Percentiles rank a stretch among this genome's conserved stretches.
Conservation (phyloP, 2,329 filamentous ascomycete genomes). For the Grosmannia penicillata region DNA sequence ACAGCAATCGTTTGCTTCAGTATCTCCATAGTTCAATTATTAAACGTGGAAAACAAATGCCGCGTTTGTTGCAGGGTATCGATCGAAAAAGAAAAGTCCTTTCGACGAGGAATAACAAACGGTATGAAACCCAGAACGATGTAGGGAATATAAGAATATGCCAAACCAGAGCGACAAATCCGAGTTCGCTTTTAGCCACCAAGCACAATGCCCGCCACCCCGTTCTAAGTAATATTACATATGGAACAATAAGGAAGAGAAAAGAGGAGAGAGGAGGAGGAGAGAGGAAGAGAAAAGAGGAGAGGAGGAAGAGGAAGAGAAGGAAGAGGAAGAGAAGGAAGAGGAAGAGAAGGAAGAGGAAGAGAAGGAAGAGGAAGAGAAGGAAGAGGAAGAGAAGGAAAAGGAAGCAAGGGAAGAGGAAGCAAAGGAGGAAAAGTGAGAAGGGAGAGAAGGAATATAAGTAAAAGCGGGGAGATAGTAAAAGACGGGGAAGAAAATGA, state of each 20-base stretch:
- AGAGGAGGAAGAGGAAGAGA: neutral
- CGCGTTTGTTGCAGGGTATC: neutral
- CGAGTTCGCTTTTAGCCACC: too few relatives aligned
- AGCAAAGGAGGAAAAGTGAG: neutral
- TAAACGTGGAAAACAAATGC: neutral
- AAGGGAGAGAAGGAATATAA: neutral
- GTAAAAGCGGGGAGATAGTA: neutral
- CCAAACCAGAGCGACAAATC: too few relatives aligned
- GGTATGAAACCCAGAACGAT: too few relatives aligned
- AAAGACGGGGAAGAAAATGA: neutral
- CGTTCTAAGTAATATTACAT: too few relatives aligned
- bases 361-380: neutral
- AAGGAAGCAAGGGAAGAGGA: neutral
- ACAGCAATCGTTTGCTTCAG: too few relatives aligned
- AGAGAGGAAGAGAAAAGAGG: neutral
- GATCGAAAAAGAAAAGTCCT: neutral
- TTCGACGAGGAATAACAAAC: neutral
- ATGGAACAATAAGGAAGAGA: too few relatives aligned
- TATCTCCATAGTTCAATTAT: neutral
- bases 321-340: neutral
- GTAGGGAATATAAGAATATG: too few relatives aligned
- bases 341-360: neutral
- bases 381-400: neutral
- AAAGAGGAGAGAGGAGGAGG: neutral
- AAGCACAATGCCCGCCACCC: too few relatives aligned